These are phyloP conservation scores for Aspergillus saccharolyticus DNA, from an alignment of 495 filamentous ascomycete genomes.

Conservation along the genomic window DNA sequence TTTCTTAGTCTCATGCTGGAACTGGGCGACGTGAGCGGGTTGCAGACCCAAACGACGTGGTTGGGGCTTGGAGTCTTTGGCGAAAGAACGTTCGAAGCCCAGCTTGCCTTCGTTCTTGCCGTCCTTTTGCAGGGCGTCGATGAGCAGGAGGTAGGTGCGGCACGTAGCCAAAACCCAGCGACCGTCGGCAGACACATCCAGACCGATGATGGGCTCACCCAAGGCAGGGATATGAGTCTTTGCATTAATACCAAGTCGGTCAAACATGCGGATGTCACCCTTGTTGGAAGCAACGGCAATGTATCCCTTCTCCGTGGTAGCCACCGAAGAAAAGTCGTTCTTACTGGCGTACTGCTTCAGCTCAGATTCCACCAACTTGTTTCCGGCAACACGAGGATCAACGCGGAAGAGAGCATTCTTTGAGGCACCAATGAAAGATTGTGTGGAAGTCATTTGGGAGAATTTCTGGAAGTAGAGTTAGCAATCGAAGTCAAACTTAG, in stretches of 20 bases:
- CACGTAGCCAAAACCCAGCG: conserved; percentile 94
- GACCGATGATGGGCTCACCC: conserved; percentile 88
- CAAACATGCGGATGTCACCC: conserved; percentile 94
- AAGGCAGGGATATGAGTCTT: conserved; percentile 96
- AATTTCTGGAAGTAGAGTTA: conserved; percentile 64
- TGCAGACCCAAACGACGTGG: conserved; percentile 84
- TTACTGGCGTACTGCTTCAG: conserved; percentile 94
- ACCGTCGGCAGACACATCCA: conserved; percentile 92
- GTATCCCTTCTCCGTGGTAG: conserved; percentile 93
- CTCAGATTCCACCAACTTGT: conserved; percentile 87
- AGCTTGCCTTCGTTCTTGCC: conserved; percentile 98
- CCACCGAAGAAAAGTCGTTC: conserved; percentile 90
- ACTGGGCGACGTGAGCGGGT: conserved; percentile 89
- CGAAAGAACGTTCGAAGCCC: conserved; percentile 90
- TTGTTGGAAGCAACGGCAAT: conserved; percentile 96
- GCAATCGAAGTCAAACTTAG: conserved; percentile 2
- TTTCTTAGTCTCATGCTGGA: conserved; percentile 87
- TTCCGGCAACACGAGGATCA: conserved; percentile 83
- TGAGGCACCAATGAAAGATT: conserved; percentile 90
- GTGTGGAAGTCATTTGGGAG: conserved; percentile 91
- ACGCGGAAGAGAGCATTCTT: conserved; percentile 89
- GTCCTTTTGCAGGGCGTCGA: conserved; percentile 83
- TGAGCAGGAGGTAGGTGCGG: conserved; percentile 87
- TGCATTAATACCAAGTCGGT: conserved; percentile 91
- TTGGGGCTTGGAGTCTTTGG: conserved; percentile 87